Evolutionary conservation across 2,329 filamentous ascomycete genomes (phyloP).

Genomic region (Seiridium unicorne): DNA sequence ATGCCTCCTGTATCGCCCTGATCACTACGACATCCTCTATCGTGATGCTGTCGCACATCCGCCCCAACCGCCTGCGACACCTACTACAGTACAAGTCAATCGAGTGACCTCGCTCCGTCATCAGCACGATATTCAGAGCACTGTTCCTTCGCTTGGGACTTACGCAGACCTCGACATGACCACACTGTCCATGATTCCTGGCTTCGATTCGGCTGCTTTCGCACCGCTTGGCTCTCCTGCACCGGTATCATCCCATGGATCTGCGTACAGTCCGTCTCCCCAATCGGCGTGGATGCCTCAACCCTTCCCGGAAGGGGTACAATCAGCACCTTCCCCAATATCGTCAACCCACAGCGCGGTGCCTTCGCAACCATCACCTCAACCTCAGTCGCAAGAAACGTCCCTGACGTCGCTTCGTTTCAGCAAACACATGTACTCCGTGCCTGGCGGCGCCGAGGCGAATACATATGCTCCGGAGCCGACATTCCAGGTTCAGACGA

Average conservation of each 20-base stretch:
- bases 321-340: constrained; percentile 18
- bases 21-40: constrained; percentile 95
- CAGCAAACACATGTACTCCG: constrained; percentile 51
- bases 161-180: constrained; percentile 43
- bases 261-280: constrained; percentile 31
- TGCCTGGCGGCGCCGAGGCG: constrained; percentile 29
- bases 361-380: constrained; percentile 31
- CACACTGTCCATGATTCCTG: constrained; percentile 46
- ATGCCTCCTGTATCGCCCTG: constrained; percentile 64
- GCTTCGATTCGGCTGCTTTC: constrained; percentile 32
- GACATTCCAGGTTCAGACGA: constrained; percentile 45
- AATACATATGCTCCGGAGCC: constrained; percentile 38
- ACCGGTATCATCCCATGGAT: constrained; percentile 32
- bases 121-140: constrained; percentile 40
- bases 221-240: constrained; percentile 32
- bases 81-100: constrained; percentile 49
- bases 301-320: constrained; percentile 28
- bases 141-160: constrained; percentile 35
- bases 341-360: constrained; percentile 13
- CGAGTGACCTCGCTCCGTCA: constrained; percentile 47
- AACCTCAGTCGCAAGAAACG: constrained; percentile 24
- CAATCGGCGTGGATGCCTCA: constrained; percentile 36
- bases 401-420: constrained; percentile 42
- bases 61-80: constrained; percentile 24
- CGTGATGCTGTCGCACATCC: constrained; percentile 23